Evolutionary conservation across 495 filamentous ascomycete genomes (phyloP), one percentile per base, ranked within the genome.

Genomic region (Bacidia rubella): DNA sequence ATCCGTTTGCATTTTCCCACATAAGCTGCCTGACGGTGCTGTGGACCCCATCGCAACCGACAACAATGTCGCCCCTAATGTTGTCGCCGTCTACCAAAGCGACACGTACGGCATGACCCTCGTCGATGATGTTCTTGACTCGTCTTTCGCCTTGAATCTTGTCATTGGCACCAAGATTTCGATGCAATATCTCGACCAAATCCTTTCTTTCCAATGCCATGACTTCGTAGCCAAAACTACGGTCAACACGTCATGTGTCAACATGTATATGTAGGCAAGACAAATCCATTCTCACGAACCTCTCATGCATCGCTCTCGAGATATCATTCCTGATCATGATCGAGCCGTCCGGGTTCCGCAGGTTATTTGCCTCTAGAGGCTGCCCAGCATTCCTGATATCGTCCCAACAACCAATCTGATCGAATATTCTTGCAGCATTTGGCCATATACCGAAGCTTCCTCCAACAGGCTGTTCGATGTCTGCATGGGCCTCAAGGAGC

Each of bases 21-120:
- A 80, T 66, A 53, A 72, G 69, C 21, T 61, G 49, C n/a, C 74
- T 61, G 15, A 71, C 69, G 21, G 61, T 62, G 48, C 69, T 72
- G 52, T 74, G 68, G 25, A 75, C 66, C 0, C 76, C 76, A 56
- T 79, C 77, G 12, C 66, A 68, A 0, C 74, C 76, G 4, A 76
- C 56, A 7, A 80, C 59, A 23, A 76, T 41, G 47, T 70, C 64
- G 0, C 74, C 75, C 9, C 55, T 43, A 47, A 62, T 69, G 0
- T 61, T 41, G 10, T 57, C 59, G 0, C 74, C 73, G 54, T 58
- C 60, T 1, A 49, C 49, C 9, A 42, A 53, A 2, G 53, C 19
- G 1, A 61, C 60, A 2, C 47, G 24, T 5, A 60, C 55, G 0
- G 54, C 55, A 1, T 51, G 17, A 0, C 23, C 22, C 2, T 51